These are phyloP conservation scores for Trichoderma lentiforme DNA, from an alignment of 2,329 filamentous ascomycete genomes.

Conservation along the genomic window DNA sequence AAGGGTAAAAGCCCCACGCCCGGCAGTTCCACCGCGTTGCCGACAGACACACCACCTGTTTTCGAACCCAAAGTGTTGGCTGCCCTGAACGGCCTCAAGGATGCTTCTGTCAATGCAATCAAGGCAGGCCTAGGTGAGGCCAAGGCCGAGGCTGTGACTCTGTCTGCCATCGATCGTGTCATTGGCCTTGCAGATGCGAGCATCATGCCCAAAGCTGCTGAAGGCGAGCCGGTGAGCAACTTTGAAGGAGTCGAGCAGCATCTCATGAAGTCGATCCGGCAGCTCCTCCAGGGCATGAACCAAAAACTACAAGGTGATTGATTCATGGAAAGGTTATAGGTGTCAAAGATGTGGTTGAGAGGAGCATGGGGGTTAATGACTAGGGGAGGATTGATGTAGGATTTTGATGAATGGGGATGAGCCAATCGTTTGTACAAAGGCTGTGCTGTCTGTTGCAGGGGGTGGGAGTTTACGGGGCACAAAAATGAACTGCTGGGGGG, in stretches of 20 bases:
- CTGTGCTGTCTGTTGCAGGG: background rate
- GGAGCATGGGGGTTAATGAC: background rate
- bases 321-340: background rate
- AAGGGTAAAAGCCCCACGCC: constrained; percentile 37
- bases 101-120: constrained; percentile 43
- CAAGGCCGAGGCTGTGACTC: constrained; percentile 44
- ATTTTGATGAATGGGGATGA: background rate
- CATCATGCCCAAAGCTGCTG: constrained; percentile 35
- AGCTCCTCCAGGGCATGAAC: constrained; percentile 40
- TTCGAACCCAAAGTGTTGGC: constrained; percentile 41
- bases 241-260: constrained; percentile 41
- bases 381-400: background rate
- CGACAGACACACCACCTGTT: constrained; percentile 28
- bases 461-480: background rate
- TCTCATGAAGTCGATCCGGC: constrained; percentile 40
- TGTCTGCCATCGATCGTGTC: constrained; percentile 51
- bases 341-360: background rate
- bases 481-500: background rate
- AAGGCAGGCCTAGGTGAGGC: constrained; percentile 38
- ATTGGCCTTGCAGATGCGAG: constrained; percentile 46
- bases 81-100: constrained; percentile 45
- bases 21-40: constrained; percentile 26
- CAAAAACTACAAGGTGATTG: constrained; percentile 33
- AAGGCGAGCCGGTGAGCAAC: constrained; percentile 33
- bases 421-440: background rate